Evolutionary conservation across 1,284 basidiomycete genomes (phyloP), one percentile per base, ranked within the genome.

Genomic region (Heliocybe sulcata): DNA sequence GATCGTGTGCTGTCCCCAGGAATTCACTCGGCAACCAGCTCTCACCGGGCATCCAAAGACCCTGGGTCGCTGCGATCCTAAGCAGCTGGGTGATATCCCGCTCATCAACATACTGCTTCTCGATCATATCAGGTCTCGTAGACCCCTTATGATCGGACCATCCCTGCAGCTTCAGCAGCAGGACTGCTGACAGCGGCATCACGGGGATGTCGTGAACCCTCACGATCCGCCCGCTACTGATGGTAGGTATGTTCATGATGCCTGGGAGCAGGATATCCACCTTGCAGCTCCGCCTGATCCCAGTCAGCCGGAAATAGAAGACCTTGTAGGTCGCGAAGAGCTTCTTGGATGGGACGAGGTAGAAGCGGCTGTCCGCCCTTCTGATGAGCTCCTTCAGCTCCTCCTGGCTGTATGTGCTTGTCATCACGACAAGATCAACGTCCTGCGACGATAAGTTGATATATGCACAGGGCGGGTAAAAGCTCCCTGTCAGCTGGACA

Each of bases 181-280:
- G 64, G 9, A 80, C 68, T 4, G 70, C 63, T 1, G 75, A 58
- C 51, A 79, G 69, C 0, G 78, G 79, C 63, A 76, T 70, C 2
- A 77, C 63, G 0, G 77, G 77, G 3, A 79, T 64, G 20, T 65
- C 61, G 38, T 60, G 45, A 35, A 59, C 56, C 50, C 55, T 61
- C 38, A 59, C 58, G 55, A 80, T 69, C 12, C 58, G 55, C 1
- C 56, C 49, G 0, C 54, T 8, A 0, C 72, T 70, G 11, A 80
- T 67, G 9, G 58, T 26, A 3, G 76, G 77, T 54, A 80, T 74
- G 60, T 73, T 69, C 55, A 81, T 64, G 9, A 68, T 61, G 0
- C 76, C 75, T 0, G 79, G 77, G 23, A 72, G 53, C 38, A 81
- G 72, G 54, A 83, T 67, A 61, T 82, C 79, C 49, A 82, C 75